Evolutionary conservation across 2,329 filamentous ascomycete species (phyloP).

Genomic region (Cordyceps cicadae): DNA sequence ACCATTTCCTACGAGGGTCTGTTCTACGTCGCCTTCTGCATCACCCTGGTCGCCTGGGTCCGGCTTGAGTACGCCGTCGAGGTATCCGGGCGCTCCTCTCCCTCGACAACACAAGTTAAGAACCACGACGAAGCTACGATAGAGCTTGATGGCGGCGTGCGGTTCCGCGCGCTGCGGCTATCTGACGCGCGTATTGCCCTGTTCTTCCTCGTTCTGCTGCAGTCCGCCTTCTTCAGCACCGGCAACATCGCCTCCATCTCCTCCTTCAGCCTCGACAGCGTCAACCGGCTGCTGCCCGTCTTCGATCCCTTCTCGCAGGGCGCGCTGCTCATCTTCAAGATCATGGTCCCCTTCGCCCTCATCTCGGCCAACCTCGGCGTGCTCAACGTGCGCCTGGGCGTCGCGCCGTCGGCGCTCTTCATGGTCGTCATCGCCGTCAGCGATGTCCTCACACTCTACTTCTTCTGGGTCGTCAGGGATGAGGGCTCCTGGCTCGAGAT

Average conservation of each 20-base stretch:
- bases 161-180: constrained; percentile 61
- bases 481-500: constrained; percentile 98
- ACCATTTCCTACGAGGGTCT: constrained; percentile 96
- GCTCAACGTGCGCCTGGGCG: constrained; percentile 72
- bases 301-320: constrained; percentile 92
- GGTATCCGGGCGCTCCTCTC: not conserved
- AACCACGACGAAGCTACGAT: constrained; percentile 10
- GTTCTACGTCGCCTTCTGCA: constrained; percentile 86
- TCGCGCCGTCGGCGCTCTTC: constrained; percentile 83
- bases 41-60: constrained; percentile 80
- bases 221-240: constrained; percentile 94
- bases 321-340: constrained; percentile 76
- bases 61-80: constrained; percentile 73
- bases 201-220: constrained; percentile 91
- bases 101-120: constrained; percentile 1
- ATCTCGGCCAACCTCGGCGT: constrained; percentile 93
- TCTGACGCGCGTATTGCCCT: constrained; percentile 82
- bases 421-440: constrained; percentile 90
- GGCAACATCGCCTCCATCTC: constrained; percentile 93
- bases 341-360: constrained; percentile 87
- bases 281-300: constrained; percentile 76
- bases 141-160: not conserved
- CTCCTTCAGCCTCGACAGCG: constrained; percentile 86
- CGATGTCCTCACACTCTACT: constrained; percentile 86
- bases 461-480: constrained; percentile 96